Base-by-base conservation (phyloP, 169 alveolate genomes). In the Pseudocohnilembus persalinus region DNA sequence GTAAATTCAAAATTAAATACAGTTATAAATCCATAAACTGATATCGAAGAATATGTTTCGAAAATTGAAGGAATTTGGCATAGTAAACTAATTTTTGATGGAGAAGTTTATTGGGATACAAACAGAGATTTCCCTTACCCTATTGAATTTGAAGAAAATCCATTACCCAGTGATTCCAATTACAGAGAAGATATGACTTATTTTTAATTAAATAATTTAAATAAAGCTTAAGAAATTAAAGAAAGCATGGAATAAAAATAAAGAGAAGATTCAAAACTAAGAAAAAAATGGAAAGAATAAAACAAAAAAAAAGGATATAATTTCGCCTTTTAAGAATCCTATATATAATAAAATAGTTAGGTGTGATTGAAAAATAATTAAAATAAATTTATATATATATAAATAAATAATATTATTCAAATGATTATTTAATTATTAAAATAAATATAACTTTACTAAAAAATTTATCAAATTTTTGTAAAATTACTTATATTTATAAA, bases 31-130 rank as follows among this genome's bases (percentile, higher is more conserved):
- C 65, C 83, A 15, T 35, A 73, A 28, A 27, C 35, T 4, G 92
- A 86, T 63, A 73, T 85, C 28, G 30, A 79, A 49, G 74, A 86
- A 33, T 73, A 78, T 27, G 34, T 85, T 31, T 84, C 85, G 24
- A 79, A 83, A n/a, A 83, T 88, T 28, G 74, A 82, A 30, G 96
- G 96, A 6, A 81, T 85, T 78, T 92, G 96, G 96, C 85, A 90
- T 25, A 78, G 75, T 29, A 65, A 81, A 73, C 31, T 88, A 27
- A 79, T 29, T 6, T 84, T 90, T 35, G 93, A 93, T 88, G 92
- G 87, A 29, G 82, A 74, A 34, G 78, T 72, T 25, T 88, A 76
- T 68, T 93, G 96, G 96, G 81, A 87, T 75, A 81, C 81, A 25
- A 31, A 85, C 29, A 87, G 73, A 31, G 72, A 73, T 77, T 75